phyloP scores from a whole-genome alignment of 2,329 filamentous ascomycete genomes.

The Xylaria sp. region DNA sequence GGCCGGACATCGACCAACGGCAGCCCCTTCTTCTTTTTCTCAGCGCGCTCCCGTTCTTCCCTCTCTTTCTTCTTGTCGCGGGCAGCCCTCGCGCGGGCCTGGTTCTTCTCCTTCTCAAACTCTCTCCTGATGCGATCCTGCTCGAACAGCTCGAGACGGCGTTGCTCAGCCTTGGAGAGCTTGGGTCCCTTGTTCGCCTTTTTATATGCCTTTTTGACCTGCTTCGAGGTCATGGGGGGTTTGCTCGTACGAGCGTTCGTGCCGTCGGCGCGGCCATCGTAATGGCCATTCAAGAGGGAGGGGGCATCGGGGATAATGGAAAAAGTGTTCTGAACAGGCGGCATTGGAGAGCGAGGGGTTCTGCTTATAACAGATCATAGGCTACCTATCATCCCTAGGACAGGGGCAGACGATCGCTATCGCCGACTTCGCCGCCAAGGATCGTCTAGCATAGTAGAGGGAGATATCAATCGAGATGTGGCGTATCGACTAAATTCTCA shows the following conservation, averaged over 20 bases:
- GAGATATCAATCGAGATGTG: conserved; percentile 8
- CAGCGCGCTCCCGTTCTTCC: conserved; percentile 61
- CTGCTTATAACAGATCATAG: neutral
- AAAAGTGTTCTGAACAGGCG: conserved; percentile 53
- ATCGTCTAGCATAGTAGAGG: conserved; percentile 19
- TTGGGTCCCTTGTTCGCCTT: conserved; percentile 55
- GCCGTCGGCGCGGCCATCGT: conserved; percentile 30
- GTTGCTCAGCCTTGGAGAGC: conserved; percentile 58
- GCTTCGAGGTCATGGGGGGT: conserved; percentile 62
- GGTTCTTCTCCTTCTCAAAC: conserved; percentile 61
- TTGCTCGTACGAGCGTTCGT: conserved; percentile 37
- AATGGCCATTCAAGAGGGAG: conserved; percentile 41
- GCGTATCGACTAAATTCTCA: neutral
- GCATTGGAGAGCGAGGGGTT: conserved; percentile 29
- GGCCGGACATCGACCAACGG: conserved; percentile 66
- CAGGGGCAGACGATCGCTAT: conserved; percentile 15
- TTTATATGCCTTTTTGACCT: conserved; percentile 59
- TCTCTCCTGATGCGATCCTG: conserved; percentile 66
- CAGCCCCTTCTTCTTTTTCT: conserved; percentile 62
- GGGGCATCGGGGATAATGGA: conserved; percentile 52
- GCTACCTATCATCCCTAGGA: neutral
- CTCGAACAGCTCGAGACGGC: conserved; percentile 57
- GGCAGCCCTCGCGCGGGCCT: conserved; percentile 60
- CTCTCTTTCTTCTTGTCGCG: conserved; percentile 68
- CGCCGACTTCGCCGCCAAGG: conserved; percentile 22